These are phyloP conservation scores for Gynochthodes officinalis DNA, from an alignment of 257 asterid genomes.

Conservation along the genomic window DNA sequence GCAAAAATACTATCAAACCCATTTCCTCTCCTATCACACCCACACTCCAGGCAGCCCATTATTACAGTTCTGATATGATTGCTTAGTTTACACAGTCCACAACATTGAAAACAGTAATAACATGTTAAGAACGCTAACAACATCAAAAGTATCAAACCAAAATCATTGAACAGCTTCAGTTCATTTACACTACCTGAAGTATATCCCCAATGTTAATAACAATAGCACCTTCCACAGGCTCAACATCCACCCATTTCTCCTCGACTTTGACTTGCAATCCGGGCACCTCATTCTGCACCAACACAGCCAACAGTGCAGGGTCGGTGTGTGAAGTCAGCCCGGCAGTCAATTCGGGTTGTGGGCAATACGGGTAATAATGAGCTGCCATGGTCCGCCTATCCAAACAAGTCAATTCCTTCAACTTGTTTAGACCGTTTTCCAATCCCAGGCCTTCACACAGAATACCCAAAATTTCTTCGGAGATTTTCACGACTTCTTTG, in stretches of 20 bases:
- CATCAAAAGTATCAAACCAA: background rate
- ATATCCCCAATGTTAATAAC: conserved; percentile 44
- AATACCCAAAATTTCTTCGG: conserved; percentile 33
- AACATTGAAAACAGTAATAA: background rate
- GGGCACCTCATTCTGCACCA: conserved; percentile 40
- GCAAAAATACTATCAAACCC: too few species aligned
- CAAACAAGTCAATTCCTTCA: conserved; percentile 35
- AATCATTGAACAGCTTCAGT: background rate
- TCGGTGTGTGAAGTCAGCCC: conserved; percentile 39
- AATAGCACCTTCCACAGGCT: conserved; percentile 40
- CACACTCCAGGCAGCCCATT: too few species aligned
- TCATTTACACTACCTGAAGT: conserved; percentile 33
- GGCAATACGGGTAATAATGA: conserved; percentile 46
- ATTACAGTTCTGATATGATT: background rate
- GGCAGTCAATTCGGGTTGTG: conserved; percentile 39
- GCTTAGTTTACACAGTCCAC: background rate
- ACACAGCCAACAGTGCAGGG: conserved; percentile 36
- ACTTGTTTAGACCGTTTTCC: conserved; percentile 8
- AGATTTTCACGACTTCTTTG: conserved; percentile 21
- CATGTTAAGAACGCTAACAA: background rate
- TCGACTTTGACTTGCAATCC: conserved; percentile 48
- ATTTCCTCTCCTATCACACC: too few species aligned
- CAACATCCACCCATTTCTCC: conserved; percentile 39
- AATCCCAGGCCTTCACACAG: conserved; percentile 39
- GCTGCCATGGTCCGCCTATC: conserved; percentile 31